Percentiles rank a stretch among this genome's conserved stretches.
Evolutionary conservation across 257 asterid species (phyloP).

Genomic region (Solanum arcanum): DNA sequence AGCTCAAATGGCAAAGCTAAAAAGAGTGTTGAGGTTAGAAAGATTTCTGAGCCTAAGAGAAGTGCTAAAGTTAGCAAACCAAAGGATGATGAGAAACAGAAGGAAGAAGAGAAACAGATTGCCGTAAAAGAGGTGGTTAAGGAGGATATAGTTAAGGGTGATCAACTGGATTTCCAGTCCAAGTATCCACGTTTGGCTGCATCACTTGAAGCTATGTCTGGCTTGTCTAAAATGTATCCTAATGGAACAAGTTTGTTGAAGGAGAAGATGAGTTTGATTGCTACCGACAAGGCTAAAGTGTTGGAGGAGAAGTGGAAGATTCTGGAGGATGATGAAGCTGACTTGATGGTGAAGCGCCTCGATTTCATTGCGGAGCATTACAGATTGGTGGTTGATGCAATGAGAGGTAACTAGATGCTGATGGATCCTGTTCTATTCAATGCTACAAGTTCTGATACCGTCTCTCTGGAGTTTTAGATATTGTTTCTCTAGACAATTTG

Average conservation of each 20-base stretch:
- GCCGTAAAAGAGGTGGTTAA: neutral
- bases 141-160: slow-evolving; percentile 1
- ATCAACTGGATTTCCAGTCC: slow-evolving; percentile 8
- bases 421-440: neutral
- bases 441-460: neutral
- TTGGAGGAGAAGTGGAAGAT: slow-evolving; percentile 55
- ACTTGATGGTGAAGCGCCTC: slow-evolving; percentile 21
- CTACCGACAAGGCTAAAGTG: slow-evolving; percentile 30
- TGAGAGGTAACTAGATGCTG: neutral
- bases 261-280: slow-evolving; percentile 29
- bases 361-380: slow-evolving; percentile 26
- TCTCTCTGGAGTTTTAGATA: neutral
- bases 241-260: slow-evolving; percentile 4
- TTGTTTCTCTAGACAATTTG: neutral
- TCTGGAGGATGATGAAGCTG: slow-evolving; percentile 24
- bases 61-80: neutral
- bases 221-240: neutral
- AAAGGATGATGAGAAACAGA: neutral
- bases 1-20: neutral
- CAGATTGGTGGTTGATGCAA: slow-evolving; percentile 15
- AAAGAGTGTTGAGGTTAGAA: neutral
- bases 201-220: slow-evolving; percentile 10
- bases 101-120: neutral
- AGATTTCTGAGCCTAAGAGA: neutral
- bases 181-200: slow-evolving; percentile 25